phyloP scores from a whole-genome alignment of 192 early-diverging fungal genomes.

The Gorgonomyces haynaldii region DNA sequence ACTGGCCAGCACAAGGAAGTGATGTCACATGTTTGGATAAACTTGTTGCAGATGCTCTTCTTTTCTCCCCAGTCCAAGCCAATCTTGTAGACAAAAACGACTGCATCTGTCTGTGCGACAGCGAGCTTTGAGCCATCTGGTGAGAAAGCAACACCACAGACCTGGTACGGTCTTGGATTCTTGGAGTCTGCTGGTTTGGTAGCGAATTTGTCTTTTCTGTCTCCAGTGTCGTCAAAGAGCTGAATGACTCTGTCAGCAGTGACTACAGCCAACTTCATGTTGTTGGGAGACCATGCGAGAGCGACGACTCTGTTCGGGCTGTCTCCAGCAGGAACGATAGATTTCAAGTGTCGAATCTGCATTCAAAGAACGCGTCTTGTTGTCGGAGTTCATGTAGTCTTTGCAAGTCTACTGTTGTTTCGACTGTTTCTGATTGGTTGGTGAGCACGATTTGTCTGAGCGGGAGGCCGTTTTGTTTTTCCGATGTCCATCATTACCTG shows the following conservation, averaged over 20 bases:
- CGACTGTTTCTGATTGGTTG: too few species aligned
- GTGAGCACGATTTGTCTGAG: too few species aligned
- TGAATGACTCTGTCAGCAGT: conserved; percentile 40
- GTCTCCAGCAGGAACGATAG: conserved; percentile 30
- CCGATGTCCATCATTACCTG: conserved; percentile 53
- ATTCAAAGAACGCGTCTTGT: too few species aligned
- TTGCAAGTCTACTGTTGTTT: too few species aligned
- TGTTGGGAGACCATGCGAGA: conserved; percentile 46
- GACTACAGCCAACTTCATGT: conserved; percentile 49
- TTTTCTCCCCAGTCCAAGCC: conserved; percentile 60
- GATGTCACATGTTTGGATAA: conserved; percentile 50
- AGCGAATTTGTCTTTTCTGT: conserved; percentile 48
- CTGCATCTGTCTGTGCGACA: conserved; percentile 48
- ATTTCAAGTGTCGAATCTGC: conserved; percentile 42
- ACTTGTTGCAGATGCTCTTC: conserved; percentile 56
- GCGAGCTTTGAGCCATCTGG: conserved; percentile 52
- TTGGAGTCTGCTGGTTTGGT: conserved; percentile 59
- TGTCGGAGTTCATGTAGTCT: too few species aligned
- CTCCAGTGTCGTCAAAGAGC: conserved; percentile 56
- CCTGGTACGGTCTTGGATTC: conserved; percentile 32
- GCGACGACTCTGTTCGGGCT: conserved; percentile 26
- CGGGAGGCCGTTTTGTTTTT: too few species aligned
- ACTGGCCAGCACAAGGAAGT: conserved; percentile 50
- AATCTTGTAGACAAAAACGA: conserved; percentile 55
- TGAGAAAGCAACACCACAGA: conserved; percentile 47